Conservation (phyloP, 192 early-diverging fungal genomes). For the Backusella tarrabulga region DNA sequence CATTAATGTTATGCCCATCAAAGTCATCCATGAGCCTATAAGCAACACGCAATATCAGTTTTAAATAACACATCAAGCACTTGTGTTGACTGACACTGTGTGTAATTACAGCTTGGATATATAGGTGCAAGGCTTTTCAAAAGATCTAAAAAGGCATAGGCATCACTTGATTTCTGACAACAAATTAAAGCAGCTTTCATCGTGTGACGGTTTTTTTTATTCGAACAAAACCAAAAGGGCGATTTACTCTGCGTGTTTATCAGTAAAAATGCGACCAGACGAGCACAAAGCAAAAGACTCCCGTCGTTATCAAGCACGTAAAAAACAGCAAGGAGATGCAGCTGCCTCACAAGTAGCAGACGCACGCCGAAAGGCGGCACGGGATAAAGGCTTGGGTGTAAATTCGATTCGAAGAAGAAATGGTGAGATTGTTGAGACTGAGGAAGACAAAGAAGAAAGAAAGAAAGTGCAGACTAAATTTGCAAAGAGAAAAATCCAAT, state of each 20-base stretch:
- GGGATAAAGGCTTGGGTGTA: slow-evolving; percentile 19
- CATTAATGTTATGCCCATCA: too few relatives aligned
- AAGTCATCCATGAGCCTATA: too few relatives aligned
- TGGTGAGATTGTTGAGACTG: slow-evolving; percentile 11
- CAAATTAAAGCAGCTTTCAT: too few relatives aligned
- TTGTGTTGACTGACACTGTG: too few relatives aligned
- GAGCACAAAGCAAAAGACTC: slow-evolving; percentile 36
- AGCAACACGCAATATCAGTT: too few relatives aligned
- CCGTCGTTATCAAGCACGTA: slow-evolving; percentile 25
- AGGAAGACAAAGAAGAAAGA: not conserved
- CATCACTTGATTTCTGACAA: too few relatives aligned
- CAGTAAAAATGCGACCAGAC: slow-evolving; percentile 28
- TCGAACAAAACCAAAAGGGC: not conserved
- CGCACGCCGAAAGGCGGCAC: slow-evolving; percentile 10
- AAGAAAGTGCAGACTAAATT: slow-evolving; percentile 6
- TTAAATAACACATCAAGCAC: too few relatives aligned
- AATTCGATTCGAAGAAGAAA: slow-evolving; percentile 32
- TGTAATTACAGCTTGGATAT: too few relatives aligned
- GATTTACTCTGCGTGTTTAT: not conserved
- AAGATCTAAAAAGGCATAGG: too few relatives aligned
- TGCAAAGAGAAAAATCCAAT: slow-evolving; percentile 21
- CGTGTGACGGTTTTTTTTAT: too few relatives aligned
- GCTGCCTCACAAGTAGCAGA: slow-evolving; percentile 21
- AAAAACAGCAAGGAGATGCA: slow-evolving; percentile 26
- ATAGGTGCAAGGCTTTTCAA: too few relatives aligned